A percentile compares a stretch with the other conserved stretches of the same genome.
These are phyloP conservation scores for Solanum tarijense DNA, from an alignment of 257 asterid genomes.

Conservation along the genomic window DNA sequence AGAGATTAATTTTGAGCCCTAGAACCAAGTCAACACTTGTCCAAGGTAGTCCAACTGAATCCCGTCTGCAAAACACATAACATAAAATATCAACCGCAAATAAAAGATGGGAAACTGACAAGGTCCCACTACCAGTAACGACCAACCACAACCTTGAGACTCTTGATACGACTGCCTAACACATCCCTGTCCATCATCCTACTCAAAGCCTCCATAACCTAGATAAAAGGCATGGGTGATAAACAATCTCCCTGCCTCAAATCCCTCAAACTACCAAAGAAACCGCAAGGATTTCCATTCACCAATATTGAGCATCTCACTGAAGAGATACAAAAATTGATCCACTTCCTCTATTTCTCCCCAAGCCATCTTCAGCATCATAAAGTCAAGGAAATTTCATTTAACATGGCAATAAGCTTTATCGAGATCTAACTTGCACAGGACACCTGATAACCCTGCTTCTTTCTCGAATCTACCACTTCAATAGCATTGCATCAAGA, in stretches of 20 bases:
- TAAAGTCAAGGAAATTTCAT: background rate
- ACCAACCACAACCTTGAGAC: background rate
- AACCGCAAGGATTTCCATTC: background rate
- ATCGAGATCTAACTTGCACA: background rate
- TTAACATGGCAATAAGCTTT: background rate
- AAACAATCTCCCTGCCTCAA: background rate
- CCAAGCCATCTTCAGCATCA: background rate
- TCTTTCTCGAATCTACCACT: background rate
- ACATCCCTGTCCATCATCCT: background rate
- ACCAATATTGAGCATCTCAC: background rate
- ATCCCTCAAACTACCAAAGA: background rate
- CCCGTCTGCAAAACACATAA: background rate
- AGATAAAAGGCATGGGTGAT: background rate
- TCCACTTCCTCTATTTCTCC: background rate
- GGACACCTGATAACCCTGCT: background rate
- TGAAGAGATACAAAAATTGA: background rate
- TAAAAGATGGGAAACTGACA: background rate
- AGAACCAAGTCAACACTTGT: background rate
- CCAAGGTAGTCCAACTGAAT: background rate
- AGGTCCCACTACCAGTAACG: background rate
- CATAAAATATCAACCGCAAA: background rate
- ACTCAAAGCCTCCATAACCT: background rate
- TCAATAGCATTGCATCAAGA: background rate
- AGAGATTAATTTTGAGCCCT: background rate
- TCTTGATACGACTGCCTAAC: no score